These are phyloP conservation scores for Fusarium poae DNA, from an alignment of 2,329 filamentous ascomycete genomes.

Conservation along the genomic window DNA sequence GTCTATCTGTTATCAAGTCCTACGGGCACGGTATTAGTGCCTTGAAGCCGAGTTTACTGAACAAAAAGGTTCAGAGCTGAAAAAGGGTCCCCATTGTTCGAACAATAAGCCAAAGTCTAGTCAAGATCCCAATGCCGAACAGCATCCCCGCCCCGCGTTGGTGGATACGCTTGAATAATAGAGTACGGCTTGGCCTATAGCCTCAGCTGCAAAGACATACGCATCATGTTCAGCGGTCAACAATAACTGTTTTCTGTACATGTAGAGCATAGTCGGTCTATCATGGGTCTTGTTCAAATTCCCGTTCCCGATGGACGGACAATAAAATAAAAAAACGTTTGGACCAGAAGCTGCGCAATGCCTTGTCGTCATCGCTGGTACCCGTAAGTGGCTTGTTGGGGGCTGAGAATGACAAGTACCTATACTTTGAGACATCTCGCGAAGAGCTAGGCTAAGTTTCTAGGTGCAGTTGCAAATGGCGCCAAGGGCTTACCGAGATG, in stretches of 20 bases:
- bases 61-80: slow-evolving; percentile 17
- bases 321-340: slow-evolving; percentile 6
- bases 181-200: slow-evolving; percentile 32
- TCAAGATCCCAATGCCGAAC: slow-evolving; percentile 31
- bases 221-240: slow-evolving; percentile 26
- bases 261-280: neutral
- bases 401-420: slow-evolving; percentile 28
- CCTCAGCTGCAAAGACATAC: slow-evolving; percentile 24
- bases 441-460: neutral
- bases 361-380: slow-evolving; percentile 39
- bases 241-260: no score
- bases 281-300: neutral
- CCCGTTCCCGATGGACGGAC: slow-evolving; percentile 8
- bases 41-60: neutral
- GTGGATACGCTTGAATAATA: slow-evolving; percentile 24
- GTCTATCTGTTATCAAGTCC: slow-evolving; percentile 5
- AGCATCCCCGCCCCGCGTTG: slow-evolving; percentile 37
- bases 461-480: slow-evolving; percentile 3
- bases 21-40: slow-evolving; percentile 6
- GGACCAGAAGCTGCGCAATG: slow-evolving; percentile 26
- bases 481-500: slow-evolving; percentile 36
- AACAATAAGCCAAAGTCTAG: slow-evolving; percentile 24
- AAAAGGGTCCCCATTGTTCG: slow-evolving; percentile 6
- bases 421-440: slow-evolving; percentile 12
- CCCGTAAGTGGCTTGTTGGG: slow-evolving; percentile 35